Base-by-base conservation (phyloP, 2,329 filamentous ascomycete species). In the Blastomyces percursus region DNA sequence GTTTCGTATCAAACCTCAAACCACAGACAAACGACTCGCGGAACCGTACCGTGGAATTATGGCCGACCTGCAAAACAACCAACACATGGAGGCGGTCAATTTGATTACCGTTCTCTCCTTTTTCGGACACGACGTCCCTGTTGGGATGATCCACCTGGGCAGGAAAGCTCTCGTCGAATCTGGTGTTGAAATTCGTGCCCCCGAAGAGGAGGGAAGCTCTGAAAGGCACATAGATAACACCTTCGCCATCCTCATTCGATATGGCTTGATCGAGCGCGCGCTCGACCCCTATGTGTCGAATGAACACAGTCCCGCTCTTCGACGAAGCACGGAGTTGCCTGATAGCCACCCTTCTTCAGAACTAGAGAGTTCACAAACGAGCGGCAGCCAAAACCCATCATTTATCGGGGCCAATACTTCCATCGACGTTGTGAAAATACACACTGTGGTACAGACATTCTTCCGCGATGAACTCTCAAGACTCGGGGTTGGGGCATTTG, bases 61-160 rank as follows among this genome's bases (percentile, higher is more conserved):
- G 72, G 71, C 78, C 50, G 78, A 81, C 65, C 71, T 81, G 0
- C 71, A 70, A 65, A 70, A 69, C 32, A 69, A 72, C 62, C 68
- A 74, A 19, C 75, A 79, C 56, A 70, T 70, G 19, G 81, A 86
- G 61, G 85, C 86, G 0, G 72, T 87, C 58, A 88, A 87, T 67
- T 72, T 89, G 44, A 84, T 89, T 65, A 83, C 82, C 27, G 73
- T 89, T 14, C 72, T 89, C 16, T 83, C 82, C 1, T 89, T 88
- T 68, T 84, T 87, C 61, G 83, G 84, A 50, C 84, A 85, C 62
- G 80, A 85, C 62, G 78, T 88, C 5, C 87, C 87, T 0, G 84
- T 89, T 27, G 85, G 86, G 62, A 82, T 90, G 78, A 74, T 89
- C 14, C 76, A 76, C 38, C 75, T 87, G 19, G 86, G 85, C 71